phyloP scores from a whole-genome alignment of 1,284 basidiomycete species.

The Phellopilus nigrolimitatus region DNA sequence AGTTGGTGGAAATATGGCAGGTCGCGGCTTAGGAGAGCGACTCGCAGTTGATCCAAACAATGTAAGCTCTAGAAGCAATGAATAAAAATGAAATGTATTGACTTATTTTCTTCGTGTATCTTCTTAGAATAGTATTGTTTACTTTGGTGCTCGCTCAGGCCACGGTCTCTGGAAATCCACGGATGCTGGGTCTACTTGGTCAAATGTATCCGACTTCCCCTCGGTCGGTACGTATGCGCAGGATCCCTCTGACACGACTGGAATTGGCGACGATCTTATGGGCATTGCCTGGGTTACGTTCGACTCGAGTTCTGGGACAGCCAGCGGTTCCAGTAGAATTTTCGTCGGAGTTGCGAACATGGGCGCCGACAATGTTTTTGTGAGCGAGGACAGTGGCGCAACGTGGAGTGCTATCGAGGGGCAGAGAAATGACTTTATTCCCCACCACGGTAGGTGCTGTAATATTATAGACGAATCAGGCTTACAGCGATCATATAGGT shows the following conservation, averaged over 20 bases:
- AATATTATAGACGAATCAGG: neutral
- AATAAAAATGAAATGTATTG: neutral
- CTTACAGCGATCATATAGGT: conserved; percentile 3
- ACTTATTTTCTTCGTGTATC: neutral
- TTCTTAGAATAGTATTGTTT: conserved; percentile 22
- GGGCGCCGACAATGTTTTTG: conserved; percentile 23
- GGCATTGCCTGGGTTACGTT: conserved; percentile 26
- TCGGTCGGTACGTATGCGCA: conserved; percentile 19
- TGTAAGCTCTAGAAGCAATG: neutral
- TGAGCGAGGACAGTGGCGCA: conserved; percentile 22
- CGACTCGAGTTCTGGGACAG: conserved; percentile 19
- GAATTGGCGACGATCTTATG: conserved; percentile 22
- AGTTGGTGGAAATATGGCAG: conserved; percentile 28
- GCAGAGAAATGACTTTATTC: conserved; percentile 25
- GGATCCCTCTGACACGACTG: conserved; percentile 17
- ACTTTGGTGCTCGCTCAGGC: conserved; percentile 27
- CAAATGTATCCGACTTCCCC: conserved; percentile 20
- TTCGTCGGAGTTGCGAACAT: conserved; percentile 27
- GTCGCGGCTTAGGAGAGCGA: conserved; percentile 24
- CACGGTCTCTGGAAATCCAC: conserved; percentile 26
- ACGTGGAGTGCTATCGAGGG: conserved; percentile 26
- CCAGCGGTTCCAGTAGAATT: conserved; percentile 24
- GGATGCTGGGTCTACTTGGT: conserved; percentile 21
- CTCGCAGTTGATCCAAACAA: conserved; percentile 19
- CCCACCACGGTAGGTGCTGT: conserved; percentile 22